Conservation (phyloP, 2,329 filamentous ascomycete species). For the Ceratocystis huliohia region DNA sequence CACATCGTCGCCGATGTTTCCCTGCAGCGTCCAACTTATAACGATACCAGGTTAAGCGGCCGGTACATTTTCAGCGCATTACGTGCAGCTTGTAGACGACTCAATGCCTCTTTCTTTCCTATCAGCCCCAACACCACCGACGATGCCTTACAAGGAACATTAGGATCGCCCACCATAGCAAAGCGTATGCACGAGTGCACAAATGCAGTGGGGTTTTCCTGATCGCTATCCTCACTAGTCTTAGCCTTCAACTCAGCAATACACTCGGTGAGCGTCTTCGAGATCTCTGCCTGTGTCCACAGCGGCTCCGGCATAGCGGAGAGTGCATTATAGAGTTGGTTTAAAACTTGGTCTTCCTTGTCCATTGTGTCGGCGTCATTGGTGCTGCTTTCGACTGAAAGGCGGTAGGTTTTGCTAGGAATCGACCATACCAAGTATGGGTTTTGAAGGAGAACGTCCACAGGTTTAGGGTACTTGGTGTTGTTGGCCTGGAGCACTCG, state of each 20-base stretch:
- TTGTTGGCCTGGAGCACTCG: slow-evolving; percentile 18
- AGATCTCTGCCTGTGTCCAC: slow-evolving; percentile 25
- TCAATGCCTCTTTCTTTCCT: slow-evolving; percentile 28
- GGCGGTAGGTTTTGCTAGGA: slow-evolving; percentile 25
- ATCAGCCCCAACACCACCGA: slow-evolving; percentile 27
- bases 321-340: slow-evolving; percentile 23
- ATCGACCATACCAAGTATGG: slow-evolving; percentile 32
- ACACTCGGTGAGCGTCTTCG: slow-evolving; percentile 22
- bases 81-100: slow-evolving; percentile 13
- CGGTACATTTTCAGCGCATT: background rate
- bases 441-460: slow-evolving; percentile 25
- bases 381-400: background rate
- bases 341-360: slow-evolving; percentile 15
- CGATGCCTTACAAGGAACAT: slow-evolving; percentile 20
- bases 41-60: background rate
- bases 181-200: slow-evolving; percentile 19
- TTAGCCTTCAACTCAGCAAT: slow-evolving; percentile 2
- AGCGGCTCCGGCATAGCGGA: slow-evolving; percentile 22
- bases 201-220: background rate
- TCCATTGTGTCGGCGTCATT: background rate
- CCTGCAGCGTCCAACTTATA: background rate
- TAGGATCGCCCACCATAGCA: slow-evolving; percentile 18
- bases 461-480: slow-evolving; percentile 20
- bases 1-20: background rate
- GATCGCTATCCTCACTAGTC: no score